Evolutionary conservation across 106 monocot species (phyloP), one percentile per base, ranked within the genome.

Genomic region (Ottelia alismoides): DNA sequence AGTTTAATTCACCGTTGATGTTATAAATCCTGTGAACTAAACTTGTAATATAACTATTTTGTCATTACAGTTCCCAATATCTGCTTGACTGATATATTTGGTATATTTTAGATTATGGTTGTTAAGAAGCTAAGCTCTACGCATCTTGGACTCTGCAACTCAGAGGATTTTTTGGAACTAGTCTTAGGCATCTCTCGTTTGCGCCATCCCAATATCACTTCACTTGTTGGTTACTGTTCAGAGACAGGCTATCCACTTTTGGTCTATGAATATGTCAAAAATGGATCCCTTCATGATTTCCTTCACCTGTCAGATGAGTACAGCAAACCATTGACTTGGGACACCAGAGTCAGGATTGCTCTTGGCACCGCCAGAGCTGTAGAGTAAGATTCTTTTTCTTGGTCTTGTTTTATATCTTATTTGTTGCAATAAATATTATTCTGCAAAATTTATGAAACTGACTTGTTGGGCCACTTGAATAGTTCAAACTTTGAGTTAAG

Each of bases 221-320:
- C 81, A 63, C 59, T 87, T 40, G 78, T 75, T 6, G 87, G 87
- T 17, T 87, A 82, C 61, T 87, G 82, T 61, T 74, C 73, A 28
- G 87, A 87, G 60, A 69, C 74, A 64, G 82, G 87, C 1, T 82
- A 87, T 20, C 56, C 72, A 27, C 67, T 87, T 58, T 54, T 87
- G 47, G 74, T 78, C 16, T 87, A 82, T 52, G 78, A 78, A 35
- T 87, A 78, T 35, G 65, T 78, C 50, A 65, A 53, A 58, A 87
- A 81, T 60, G 87, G 87, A 0, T 78, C 87, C 31, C 45, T 87
- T 22, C 70, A 82, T 74, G 81, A 87, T 63, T 61, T 78, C 25
- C 77, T 87, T 65, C 78, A 82, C 28, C 53, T 72, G 16, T 71
- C 71, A 44, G 81, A 87, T 66, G 87, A 87, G 60, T 72, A 78